Evolutionary conservation across 2,329 filamentous ascomycete species (phyloP).

Genomic region (Tolypocladium ophioglossoides): DNA sequence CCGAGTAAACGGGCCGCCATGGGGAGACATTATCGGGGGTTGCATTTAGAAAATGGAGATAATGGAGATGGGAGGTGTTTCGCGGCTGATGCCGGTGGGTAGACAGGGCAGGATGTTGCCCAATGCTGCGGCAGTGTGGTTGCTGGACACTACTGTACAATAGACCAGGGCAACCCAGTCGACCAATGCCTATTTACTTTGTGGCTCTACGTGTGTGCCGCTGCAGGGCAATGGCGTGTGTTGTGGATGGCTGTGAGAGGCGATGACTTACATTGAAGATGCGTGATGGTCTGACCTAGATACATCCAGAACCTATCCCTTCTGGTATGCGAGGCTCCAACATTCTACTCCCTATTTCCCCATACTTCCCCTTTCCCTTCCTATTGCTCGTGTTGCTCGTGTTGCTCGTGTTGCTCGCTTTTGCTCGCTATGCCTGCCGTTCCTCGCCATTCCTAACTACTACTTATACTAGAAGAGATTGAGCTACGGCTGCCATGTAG

Average conservation of each 20-base stretch:
- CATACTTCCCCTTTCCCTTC: not conserved
- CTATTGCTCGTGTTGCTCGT: not conserved
- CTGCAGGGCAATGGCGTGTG: not conserved
- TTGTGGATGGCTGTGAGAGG: not conserved
- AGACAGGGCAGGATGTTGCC: conserved; percentile 3
- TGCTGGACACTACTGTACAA: conserved; percentile 14
- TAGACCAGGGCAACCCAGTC: conserved; percentile 16
- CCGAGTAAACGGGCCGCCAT: conserved; percentile 9
- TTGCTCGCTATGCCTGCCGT: not conserved
- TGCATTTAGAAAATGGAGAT: conserved; percentile 1
- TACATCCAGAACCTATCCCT: not conserved
- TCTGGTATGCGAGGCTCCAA: too few relatives aligned
- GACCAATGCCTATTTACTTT: conserved; percentile 8
- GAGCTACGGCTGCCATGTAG: not conserved
- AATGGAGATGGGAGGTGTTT: conserved; percentile 2
- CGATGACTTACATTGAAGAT: not conserved
- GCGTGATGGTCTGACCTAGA: not conserved
- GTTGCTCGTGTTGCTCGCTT: not conserved
- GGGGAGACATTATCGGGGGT: not conserved
- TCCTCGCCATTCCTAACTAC: not conserved
- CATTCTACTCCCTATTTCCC: not conserved
- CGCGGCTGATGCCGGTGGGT: not conserved
- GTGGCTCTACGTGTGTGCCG: not conserved
- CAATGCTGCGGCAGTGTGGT: conserved; percentile 13
- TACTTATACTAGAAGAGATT: not conserved